Evolutionary conservation across 306 rosid genomes (phyloP), one percentile per base, ranked within the genome.

Genomic region (Aeschynomene evenia): DNA sequence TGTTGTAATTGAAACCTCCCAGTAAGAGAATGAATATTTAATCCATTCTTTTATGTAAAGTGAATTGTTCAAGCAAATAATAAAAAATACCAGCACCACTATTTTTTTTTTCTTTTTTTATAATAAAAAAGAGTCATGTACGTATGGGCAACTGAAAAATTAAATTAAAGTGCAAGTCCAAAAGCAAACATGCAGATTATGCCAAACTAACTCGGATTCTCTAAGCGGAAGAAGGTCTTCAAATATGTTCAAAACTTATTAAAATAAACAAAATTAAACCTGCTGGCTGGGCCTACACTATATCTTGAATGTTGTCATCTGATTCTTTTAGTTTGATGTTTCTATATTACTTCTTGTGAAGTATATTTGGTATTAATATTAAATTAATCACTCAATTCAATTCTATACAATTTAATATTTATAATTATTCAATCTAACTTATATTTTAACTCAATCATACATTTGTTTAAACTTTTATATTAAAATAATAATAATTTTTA

Each of bases 1-100:
- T 18, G 70, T 68, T 53, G 76, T 52, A 49, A 18, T 70, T 45
- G 43, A 29, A 24, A 76, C 48, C 40, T 46, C 37, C 64, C 1
- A 14, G 9, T 10, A 37, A 61, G 46, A 67, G 55, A 46, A 26
- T 2, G 16, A 49, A 58, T 53, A 21, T 14, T 14, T 29, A 15
- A 46, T 56, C 33, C 48, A 22, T 19, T 26, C 6, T 56, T 15
- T 23, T 18, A 12, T 40, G 6, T 39, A 9, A 10, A 9, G 19
- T 20, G 8, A 11, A 22, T 23, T 10, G 39, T 20, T 46, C 56
- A 50, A 49, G 22, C 28, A 37, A 3, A 5, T 54, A 54, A 20
- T 58, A 16, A 19, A 21, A 21, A 31, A 34, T 2, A 48, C 28
- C n/a, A 48, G n/a, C 49, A 46, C 59, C 14, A 16, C n/a, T n/a